phyloP scores from a whole-genome alignment of 805 yeast species.

The Metschnikowia anglica region DNA sequence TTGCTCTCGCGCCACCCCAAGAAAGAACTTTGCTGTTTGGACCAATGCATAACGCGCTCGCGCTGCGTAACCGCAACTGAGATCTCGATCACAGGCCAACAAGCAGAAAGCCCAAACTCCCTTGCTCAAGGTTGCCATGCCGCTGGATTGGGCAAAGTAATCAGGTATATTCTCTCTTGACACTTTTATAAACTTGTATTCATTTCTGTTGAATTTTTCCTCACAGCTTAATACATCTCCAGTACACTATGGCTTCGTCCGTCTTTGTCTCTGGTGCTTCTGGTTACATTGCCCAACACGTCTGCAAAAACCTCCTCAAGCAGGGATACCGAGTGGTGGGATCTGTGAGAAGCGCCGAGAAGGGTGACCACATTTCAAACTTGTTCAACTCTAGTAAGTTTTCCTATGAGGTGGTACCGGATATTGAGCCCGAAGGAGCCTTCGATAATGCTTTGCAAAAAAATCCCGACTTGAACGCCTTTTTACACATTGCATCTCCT shows the following conservation, averaged over 20 bases:
- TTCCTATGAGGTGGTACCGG: constrained; percentile 47
- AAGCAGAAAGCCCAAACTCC: background rate
- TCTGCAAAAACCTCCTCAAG: constrained; percentile 23
- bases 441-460: constrained; percentile 46
- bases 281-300: constrained; percentile 33
- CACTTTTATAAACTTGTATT: background rate
- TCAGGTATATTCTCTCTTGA: background rate
- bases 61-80: background rate
- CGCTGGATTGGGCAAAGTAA: background rate
- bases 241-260: constrained; percentile 9
- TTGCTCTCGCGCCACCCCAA: too few relatives aligned
- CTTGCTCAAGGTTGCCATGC: background rate
- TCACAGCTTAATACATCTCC: background rate
- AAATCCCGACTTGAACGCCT: constrained; percentile 51
- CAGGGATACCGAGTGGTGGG: constrained; percentile 28
- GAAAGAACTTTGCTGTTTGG: too few relatives aligned
- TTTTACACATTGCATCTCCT: constrained; percentile 64
- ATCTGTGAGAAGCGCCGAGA: constrained; percentile 26
- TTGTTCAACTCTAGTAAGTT: constrained; percentile 34
- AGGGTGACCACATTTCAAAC: constrained; percentile 23
- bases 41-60: too few relatives aligned
- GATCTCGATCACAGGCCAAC: background rate
- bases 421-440: constrained; percentile 46
- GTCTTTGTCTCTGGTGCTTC: constrained; percentile 35
- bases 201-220: too few relatives aligned